A percentile compares a stretch with the other conserved stretches of the same genome.
Conservation (phyloP, 371 early-diverging fungal species). For the Mortierella sp. region DNA sequence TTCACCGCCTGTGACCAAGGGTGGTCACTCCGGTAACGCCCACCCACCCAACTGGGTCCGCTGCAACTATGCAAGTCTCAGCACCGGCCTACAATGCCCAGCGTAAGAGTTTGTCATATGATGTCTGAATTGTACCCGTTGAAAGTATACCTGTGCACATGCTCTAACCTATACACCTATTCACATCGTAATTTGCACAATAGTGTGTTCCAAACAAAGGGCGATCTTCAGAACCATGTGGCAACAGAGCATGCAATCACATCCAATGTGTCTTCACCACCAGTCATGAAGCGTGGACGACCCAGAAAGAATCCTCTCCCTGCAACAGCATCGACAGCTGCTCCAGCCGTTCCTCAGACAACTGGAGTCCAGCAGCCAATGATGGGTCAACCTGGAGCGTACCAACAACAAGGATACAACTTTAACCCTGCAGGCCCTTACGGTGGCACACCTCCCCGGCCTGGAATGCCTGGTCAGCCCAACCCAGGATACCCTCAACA, state of each 20-base stretch:
- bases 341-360: constrained; percentile 6
- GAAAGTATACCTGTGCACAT: not conserved
- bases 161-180: not conserved
- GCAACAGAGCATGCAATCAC: constrained; percentile 46
- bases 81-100: constrained; percentile 43
- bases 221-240: constrained; percentile 45
- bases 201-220: constrained; percentile 36
- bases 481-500: constrained; percentile 31
- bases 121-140: not conserved
- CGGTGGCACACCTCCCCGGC: constrained; percentile 23
- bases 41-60: constrained; percentile 38
- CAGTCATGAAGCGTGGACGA: constrained; percentile 55
- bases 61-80: constrained; percentile 48
- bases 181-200: not conserved
- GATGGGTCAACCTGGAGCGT: constrained; percentile 27
- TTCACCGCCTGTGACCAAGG: constrained; percentile 23
- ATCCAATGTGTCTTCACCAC: constrained; percentile 34
- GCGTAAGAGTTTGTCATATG: constrained; percentile 26
- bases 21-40: not conserved
- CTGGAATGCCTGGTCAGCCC: constrained; percentile 33
- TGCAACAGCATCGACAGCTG: constrained; percentile 15
- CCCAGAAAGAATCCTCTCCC: constrained; percentile 48
- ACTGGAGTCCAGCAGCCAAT: constrained; percentile 23
- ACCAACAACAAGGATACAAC: constrained; percentile 26
- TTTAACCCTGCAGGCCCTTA: constrained; percentile 41